Percentiles rank a stretch among this genome's conserved stretches.
These are phyloP conservation scores for Apiospora phragmitis DNA, from an alignment of 2,329 filamentous ascomycete species.

Conservation along the genomic window DNA sequence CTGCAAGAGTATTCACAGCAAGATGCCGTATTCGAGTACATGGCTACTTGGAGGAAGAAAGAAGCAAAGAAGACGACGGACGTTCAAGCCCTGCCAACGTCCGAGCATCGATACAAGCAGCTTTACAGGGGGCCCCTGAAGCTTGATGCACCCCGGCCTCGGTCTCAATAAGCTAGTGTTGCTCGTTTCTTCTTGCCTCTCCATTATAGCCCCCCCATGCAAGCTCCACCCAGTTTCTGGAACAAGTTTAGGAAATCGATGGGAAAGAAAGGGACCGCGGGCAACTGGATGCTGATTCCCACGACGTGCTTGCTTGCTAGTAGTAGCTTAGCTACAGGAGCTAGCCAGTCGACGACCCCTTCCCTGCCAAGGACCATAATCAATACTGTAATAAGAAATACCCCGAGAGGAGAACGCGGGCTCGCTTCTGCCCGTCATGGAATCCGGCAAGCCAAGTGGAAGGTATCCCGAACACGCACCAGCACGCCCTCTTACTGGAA, in stretches of 20 bases:
- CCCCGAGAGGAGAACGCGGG: slow-evolving; percentile 21
- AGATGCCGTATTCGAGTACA: slow-evolving; percentile 1
- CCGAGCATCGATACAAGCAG: slow-evolving; percentile 26
- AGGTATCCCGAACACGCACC: neutral
- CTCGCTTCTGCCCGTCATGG: slow-evolving; percentile 17
- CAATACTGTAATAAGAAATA: slow-evolving; percentile 20
- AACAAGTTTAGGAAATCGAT: slow-evolving; percentile 9
- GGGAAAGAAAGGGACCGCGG: slow-evolving; percentile 7
- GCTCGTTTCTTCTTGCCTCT: slow-evolving; percentile 4
- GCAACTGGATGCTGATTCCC: neutral
- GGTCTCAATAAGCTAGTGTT: slow-evolving; percentile 21
- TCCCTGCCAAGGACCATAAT: slow-evolving; percentile 20
- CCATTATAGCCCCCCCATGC: slow-evolving; percentile 24
- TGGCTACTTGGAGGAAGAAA: neutral
- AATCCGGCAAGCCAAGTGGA: slow-evolving; percentile 3
- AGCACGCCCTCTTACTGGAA: neutral
- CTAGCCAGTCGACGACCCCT: neutral
- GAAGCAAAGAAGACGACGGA: slow-evolving; percentile 12
- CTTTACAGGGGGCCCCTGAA: slow-evolving; percentile 30
- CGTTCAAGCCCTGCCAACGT: slow-evolving; percentile 31
- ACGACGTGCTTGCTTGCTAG: neutral
- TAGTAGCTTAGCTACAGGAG: neutral
- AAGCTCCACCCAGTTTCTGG: slow-evolving; percentile 27
- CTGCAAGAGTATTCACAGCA: slow-evolving; percentile 21
- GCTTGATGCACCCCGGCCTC: slow-evolving; percentile 33